These are phyloP conservation scores for Lactarius akahatsu DNA, from an alignment of 768 basidiomycete species.

Conservation along the genomic window DNA sequence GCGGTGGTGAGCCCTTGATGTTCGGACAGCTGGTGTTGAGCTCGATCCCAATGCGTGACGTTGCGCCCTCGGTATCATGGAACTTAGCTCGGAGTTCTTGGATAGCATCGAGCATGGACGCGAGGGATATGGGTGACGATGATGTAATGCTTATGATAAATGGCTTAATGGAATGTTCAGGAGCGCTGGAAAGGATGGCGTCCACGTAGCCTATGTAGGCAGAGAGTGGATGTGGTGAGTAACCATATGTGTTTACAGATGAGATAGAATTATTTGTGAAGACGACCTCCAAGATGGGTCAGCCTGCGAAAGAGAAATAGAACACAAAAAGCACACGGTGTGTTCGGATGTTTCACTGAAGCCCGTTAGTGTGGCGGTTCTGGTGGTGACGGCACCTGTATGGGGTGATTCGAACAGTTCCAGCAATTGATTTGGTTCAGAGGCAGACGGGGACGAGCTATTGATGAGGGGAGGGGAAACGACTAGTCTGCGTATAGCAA, in stretches of 20 bases:
- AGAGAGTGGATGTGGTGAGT: slow-evolving; percentile 74
- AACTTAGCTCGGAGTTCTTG: slow-evolving; percentile 52
- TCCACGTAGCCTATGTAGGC: slow-evolving; percentile 64
- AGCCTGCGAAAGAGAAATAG: slow-evolving; percentile 8
- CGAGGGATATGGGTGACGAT: slow-evolving; percentile 51
- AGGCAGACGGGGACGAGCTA: slow-evolving; percentile 81
- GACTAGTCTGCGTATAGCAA: slow-evolving; percentile 52
- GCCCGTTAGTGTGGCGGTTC: slow-evolving; percentile 70
- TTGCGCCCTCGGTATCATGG: slow-evolving; percentile 32
- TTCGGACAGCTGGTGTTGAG: slow-evolving; percentile 88
- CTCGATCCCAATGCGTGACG: slow-evolving; percentile 63
- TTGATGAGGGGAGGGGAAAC: slow-evolving; percentile 71
- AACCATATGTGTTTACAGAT: slow-evolving; percentile 86
- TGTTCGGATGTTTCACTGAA: slow-evolving; percentile 65
- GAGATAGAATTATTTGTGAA: slow-evolving; percentile 51
- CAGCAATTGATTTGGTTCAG: slow-evolving; percentile 59
- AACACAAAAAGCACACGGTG: slow-evolving; percentile 45
- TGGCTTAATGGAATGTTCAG: slow-evolving; percentile 47
- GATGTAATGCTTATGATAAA: slow-evolving; percentile 81
- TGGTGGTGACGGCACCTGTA: slow-evolving; percentile 80
- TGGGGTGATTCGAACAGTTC: slow-evolving; percentile 62
- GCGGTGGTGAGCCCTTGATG: slow-evolving; percentile 58
- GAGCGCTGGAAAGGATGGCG: slow-evolving; percentile 43
- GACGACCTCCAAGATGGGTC: slow-evolving; percentile 49
- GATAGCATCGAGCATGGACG: slow-evolving; percentile 56